Conservation (phyloP, 2,329 filamentous ascomycete genomes). For the Falciphora oryzae region DNA sequence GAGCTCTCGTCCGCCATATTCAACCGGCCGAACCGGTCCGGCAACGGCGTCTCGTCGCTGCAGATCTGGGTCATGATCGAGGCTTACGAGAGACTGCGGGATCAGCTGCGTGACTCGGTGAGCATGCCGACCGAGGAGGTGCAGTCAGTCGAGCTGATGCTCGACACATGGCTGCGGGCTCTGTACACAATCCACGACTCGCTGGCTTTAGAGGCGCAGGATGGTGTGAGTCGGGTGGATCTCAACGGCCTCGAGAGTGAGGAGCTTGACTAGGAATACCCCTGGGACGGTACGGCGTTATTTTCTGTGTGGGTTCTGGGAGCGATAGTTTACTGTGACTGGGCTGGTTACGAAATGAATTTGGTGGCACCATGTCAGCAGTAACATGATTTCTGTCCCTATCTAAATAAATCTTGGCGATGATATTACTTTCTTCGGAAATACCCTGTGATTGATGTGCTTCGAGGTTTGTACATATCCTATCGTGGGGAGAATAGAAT, state of each 20-base stretch:
- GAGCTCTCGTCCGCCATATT: constrained; percentile 40
- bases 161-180: constrained; percentile 46
- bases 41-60: constrained; percentile 35
- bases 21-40: constrained; percentile 8
- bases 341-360: not conserved
- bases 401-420: too few species aligned
- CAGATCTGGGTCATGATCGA: constrained; percentile 55
- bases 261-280: constrained; percentile 10
- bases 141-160: constrained; percentile 33
- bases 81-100: constrained; percentile 48
- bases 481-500: too few species aligned
- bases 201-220: constrained; percentile 21
- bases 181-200: constrained; percentile 41
- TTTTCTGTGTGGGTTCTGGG: not conserved
- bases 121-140: constrained; percentile 23
- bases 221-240: not conserved
- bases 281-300: not conserved
- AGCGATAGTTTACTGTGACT: not conserved
- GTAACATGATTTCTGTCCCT: not conserved
- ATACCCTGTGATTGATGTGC: too few species aligned
- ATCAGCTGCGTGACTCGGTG: constrained; percentile 31
- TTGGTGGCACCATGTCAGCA: not conserved
- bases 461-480: too few species aligned
- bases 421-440: too few species aligned
- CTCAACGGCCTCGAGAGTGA: constrained; percentile 4